Evolutionary conservation across 2,329 filamentous ascomycete genomes (phyloP).

Genomic region (Botryosphaeria dothidea): DNA sequence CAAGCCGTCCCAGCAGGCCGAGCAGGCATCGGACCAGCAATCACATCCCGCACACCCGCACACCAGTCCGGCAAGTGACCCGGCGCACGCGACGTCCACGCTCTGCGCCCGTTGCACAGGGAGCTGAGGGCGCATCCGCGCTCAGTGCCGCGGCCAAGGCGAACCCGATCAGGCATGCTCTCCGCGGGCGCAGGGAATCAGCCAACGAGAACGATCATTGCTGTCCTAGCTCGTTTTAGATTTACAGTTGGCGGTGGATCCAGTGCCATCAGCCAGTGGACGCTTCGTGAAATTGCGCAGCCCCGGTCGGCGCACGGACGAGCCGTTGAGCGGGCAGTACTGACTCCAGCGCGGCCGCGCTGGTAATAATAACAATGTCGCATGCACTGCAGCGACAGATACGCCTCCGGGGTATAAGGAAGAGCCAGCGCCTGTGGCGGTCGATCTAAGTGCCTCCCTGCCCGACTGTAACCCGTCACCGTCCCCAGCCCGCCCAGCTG

Average conservation of each 20-base stretch:
- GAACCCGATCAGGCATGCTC: constrained; percentile 10
- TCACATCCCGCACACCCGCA: constrained; percentile 1
- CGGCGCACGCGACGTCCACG: constrained; percentile 18
- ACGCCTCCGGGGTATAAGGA: constrained; percentile 44
- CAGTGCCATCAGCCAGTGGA: constrained; percentile 11
- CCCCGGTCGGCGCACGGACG: constrained; percentile 23
- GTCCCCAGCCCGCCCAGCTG: constrained; percentile 21
- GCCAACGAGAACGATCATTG: constrained; percentile 17
- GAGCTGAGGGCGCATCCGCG: background rate
- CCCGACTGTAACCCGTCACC: constrained; percentile 17
- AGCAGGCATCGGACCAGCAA: constrained; percentile 15
- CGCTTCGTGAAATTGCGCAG: constrained; percentile 17
- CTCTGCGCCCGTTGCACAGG: constrained; percentile 18
- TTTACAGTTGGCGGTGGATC: constrained; percentile 22
- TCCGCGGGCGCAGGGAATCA: constrained; percentile 13
- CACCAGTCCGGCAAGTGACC: constrained; percentile 14
- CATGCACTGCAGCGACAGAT: constrained; percentile 29
- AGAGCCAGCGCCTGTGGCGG: constrained; percentile 46
- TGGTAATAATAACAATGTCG: constrained; percentile 44
- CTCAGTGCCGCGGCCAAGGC: constrained; percentile 6
- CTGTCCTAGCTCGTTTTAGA: constrained; percentile 24
- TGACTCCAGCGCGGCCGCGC: constrained; percentile 23
- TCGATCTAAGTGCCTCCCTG: constrained; percentile 43
- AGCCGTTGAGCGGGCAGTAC: constrained; percentile 25
- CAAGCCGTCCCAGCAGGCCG: background rate